Conservation (phyloP, 345 rosid genomes). For the Aethionema arabicum region DNA sequence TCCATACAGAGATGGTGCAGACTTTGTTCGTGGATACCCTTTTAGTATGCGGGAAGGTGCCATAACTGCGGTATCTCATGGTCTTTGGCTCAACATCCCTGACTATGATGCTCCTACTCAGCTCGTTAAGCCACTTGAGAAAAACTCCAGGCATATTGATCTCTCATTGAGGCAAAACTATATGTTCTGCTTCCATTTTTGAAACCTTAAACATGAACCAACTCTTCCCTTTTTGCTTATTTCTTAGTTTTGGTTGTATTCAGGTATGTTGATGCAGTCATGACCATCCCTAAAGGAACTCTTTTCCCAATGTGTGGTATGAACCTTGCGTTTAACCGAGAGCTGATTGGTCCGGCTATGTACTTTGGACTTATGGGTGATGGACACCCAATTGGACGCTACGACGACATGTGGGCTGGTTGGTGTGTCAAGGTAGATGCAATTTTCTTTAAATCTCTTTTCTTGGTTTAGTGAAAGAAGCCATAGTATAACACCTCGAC, state of each 20-base stretch:
- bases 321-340: conserved; percentile 54
- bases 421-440: conserved; percentile 55
- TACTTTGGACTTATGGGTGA: conserved; percentile 63
- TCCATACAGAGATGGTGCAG: conserved; percentile 50
- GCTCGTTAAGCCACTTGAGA: conserved; percentile 55
- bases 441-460: background rate
- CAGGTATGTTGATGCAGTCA: conserved; percentile 54
- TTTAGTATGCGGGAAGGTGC: conserved; percentile 48
- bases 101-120: conserved; percentile 56
- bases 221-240: background rate
- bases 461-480: background rate
- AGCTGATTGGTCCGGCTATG: conserved; percentile 59
- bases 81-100: conserved; percentile 57
- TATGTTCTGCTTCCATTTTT: background rate
- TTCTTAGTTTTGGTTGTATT: background rate
- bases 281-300: conserved; percentile 51
- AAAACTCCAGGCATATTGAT: conserved; percentile 40
- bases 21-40: conserved; percentile 54
- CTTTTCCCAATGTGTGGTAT: conserved; percentile 58
- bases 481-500: too few species aligned
- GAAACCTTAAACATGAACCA: background rate
- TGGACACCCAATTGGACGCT: conserved; percentile 53
- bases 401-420: conserved; percentile 69
- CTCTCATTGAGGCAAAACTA: conserved; percentile 2
- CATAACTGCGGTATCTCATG: conserved; percentile 49